Percentiles rank a stretch among this genome's conserved stretches.
phyloP scores from a whole-genome alignment of 352 stramenopile genomes.

The Globisporangium megalacanthum region DNA sequence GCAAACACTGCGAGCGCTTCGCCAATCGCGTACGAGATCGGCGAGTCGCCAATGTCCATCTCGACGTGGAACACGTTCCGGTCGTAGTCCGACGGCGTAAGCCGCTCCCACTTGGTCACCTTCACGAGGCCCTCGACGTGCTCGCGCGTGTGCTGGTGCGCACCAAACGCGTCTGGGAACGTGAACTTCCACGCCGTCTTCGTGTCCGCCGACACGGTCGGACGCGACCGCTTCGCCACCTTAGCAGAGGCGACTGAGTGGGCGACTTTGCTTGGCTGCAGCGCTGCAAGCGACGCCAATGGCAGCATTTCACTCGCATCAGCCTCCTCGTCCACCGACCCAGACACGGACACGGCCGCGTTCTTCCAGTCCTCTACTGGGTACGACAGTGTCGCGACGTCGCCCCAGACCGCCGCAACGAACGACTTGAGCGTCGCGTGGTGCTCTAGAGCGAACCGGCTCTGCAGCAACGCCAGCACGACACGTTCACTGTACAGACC shows the following conservation, averaged over 20 bases:
- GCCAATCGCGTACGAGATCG: slow-evolving; percentile 82
- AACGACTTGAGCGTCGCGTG: slow-evolving; percentile 49
- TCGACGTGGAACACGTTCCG: slow-evolving; percentile 86
- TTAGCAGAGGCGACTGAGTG: slow-evolving; percentile 23
- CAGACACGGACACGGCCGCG: slow-evolving; percentile 1
- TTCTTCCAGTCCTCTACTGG: slow-evolving; percentile 38
- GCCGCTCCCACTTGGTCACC: slow-evolving; percentile 73
- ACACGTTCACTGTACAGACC: slow-evolving; percentile 52
- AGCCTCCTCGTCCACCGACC: slow-evolving; percentile 4
- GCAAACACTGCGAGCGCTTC: slow-evolving; percentile 81
- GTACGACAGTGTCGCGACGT: slow-evolving; percentile 46
- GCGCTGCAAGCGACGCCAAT: slow-evolving; percentile 23
- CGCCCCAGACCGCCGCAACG: slow-evolving; percentile 54
- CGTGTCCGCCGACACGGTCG: slow-evolving; percentile 40
- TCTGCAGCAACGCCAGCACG: slow-evolving; percentile 48
- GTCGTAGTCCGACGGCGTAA: slow-evolving; percentile 76
- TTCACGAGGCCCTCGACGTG: slow-evolving; percentile 67
- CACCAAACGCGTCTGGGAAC: slow-evolving; percentile 53
- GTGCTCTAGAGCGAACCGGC: slow-evolving; percentile 29
- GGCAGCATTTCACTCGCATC: slow-evolving; percentile 4
- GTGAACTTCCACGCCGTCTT: slow-evolving; percentile 63
- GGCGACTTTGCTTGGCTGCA: slow-evolving; percentile 55
- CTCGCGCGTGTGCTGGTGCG: slow-evolving; percentile 47
- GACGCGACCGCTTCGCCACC: slow-evolving; percentile 34
- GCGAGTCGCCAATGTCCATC: slow-evolving; percentile 78